Evolutionary conservation across 1,284 basidiomycete genomes (phyloP), one percentile per base, ranked within the genome.

Genomic region (Austroboletus olivaceoglutinosus): DNA sequence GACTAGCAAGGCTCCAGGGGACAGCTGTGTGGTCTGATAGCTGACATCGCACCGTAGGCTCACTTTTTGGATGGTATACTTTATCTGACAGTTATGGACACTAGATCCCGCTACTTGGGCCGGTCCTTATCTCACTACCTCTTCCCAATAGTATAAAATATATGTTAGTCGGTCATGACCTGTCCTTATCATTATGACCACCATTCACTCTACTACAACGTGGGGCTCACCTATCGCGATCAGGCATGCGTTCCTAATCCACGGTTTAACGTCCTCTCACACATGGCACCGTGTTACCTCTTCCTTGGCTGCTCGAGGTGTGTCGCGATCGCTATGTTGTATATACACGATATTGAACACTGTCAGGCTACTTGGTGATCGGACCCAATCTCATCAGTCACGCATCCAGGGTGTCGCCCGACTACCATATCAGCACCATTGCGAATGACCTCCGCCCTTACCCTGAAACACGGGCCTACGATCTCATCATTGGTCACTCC

Each of bases 401-500:
- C 5, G 8, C 5, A 3, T 16, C 16, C 5, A 6, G n/a, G 8
- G n/a, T 36, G 5, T 50, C 54, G 1, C 4, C 29, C 2, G 51
- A 66, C 37, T 62, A 63, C 23, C 30, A n/a, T n/a, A 4, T 58
- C 3, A 41, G 30, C 12, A 41, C 59, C 30, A 45, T 66, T 9
- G 53, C 44, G 2, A 18, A 54, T 8, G 65, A 66, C 33, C 59
- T 68, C 33, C 31, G 15, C 18, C 61, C 59, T 16, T 61, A 62
- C 18, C 34, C 66, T 19, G 42, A 48, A 4, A 50, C 45, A 3
- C 49, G 37, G 18, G 42, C 42, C 4, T 64, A 58, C n/a, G 44
- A 55, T 29, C 36, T 64, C 5, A n/a, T 66, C 45, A 47, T 64
- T 1, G 60, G 60, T 13, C 62, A 67, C 38, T 63, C 62, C 6